Evolutionary conservation across 805 yeast species (phyloP).

Genomic region (Candida germanica): DNA sequence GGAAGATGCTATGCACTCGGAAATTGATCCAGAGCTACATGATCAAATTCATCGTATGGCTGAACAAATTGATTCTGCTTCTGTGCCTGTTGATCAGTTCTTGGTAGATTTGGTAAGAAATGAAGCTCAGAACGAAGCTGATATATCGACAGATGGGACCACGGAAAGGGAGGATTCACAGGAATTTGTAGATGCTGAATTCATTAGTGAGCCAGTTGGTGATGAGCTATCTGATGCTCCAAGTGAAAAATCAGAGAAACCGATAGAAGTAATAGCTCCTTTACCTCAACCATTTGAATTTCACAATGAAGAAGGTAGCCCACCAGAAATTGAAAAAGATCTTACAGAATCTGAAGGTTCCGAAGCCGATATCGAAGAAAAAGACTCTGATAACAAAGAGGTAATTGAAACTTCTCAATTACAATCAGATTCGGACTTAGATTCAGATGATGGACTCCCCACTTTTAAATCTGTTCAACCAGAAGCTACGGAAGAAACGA

Average conservation of each 20-base stretch:
- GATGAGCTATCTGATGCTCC: conserved; percentile 3
- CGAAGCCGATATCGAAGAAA: conserved; percentile 9
- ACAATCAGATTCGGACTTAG: conserved; percentile 3
- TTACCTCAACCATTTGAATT: conserved; percentile 10
- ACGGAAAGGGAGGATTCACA: neutral
- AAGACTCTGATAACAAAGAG: conserved; percentile 1
- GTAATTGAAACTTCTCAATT: too few relatives aligned
- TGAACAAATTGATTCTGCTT: neutral
- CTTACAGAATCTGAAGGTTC: conserved; percentile 3
- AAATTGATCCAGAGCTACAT: conserved; percentile 9
- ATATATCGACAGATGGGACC: too few relatives aligned
- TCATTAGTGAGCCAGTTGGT: neutral
- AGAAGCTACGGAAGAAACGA: conserved; percentile 23
- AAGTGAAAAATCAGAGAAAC: neutral
- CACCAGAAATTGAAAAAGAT: neutral
- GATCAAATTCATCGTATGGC: conserved; percentile 4
- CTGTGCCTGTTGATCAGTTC: neutral
- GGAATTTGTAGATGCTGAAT: neutral
- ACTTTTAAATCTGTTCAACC: conserved; percentile 24
- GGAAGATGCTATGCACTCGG: neutral
- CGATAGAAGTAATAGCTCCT: conserved; percentile 9
- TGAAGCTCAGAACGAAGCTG: neutral
- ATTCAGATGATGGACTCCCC: conserved; percentile 15
- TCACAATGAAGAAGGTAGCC: conserved; percentile 4
- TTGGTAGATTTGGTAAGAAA: neutral